Conservation (phyloP, 2,329 filamentous ascomycete species). For the Ophiocordyceps camponoti-rufipedis region DNA sequence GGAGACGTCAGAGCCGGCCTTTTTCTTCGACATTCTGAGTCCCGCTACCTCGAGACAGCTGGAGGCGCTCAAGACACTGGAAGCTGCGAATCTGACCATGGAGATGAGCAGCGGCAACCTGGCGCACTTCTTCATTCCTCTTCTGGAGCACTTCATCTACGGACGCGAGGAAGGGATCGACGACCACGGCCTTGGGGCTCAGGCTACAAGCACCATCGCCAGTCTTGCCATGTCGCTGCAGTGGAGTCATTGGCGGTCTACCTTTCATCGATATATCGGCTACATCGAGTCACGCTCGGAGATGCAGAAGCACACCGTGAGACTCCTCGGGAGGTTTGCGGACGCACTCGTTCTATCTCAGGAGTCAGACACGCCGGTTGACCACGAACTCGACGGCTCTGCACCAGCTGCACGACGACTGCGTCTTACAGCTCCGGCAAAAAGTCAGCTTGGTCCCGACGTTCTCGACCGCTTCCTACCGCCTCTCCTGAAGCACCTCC, state of each 20-base stretch:
- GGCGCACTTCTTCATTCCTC: slow-evolving; percentile 71
- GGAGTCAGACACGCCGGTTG: slow-evolving; percentile 21
- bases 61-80: slow-evolving; percentile 63
- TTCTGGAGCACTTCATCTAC: slow-evolving; percentile 89
- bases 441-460: slow-evolving; percentile 51
- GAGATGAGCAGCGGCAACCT: slow-evolving; percentile 61
- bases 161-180: slow-evolving; percentile 55
- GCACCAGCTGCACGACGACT: slow-evolving; percentile 25
- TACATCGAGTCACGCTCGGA: slow-evolving; percentile 70
- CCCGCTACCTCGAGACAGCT: slow-evolving; percentile 76
- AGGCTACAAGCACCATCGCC: slow-evolving; percentile 68
- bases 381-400: slow-evolving; percentile 15
- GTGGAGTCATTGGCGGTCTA: slow-evolving; percentile 78
- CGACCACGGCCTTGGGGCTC: slow-evolving; percentile 71
- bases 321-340: slow-evolving; percentile 62
- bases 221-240: slow-evolving; percentile 58
- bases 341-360: slow-evolving; percentile 49
- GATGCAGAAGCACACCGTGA: slow-evolving; percentile 69
- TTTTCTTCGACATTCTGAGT: slow-evolving; percentile 85
- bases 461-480: slow-evolving; percentile 61
- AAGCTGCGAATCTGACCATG: slow-evolving; percentile 43
- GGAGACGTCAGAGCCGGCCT: slow-evolving; percentile 46
- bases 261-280: slow-evolving; percentile 66
- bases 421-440: slow-evolving; percentile 44
- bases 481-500: slow-evolving; percentile 64